Percentiles rank a stretch among this genome's conserved stretches.
Conservation (phyloP, 768 basidiomycete genomes). For the Kwoniella mangroviensis region DNA sequence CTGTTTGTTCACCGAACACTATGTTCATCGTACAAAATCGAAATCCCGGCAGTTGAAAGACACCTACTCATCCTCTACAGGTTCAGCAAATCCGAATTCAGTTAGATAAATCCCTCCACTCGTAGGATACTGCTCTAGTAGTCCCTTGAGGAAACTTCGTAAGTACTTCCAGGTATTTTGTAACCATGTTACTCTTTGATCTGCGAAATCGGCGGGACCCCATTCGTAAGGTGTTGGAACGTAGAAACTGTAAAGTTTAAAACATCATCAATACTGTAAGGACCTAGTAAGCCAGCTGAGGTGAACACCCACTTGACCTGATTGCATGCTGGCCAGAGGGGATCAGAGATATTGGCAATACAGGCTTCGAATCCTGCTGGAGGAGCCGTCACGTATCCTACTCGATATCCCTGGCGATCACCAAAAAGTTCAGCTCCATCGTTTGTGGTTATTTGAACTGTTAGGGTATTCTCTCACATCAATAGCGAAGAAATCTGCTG, state of each 20-base stretch:
- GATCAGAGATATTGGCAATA: constrained; percentile 60
- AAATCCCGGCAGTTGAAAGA: neutral
- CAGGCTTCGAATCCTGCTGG: constrained; percentile 62
- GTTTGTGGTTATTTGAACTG: neutral
- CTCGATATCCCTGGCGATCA: constrained; percentile 22
- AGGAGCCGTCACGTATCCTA: constrained; percentile 58
- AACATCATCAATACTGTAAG: neutral
- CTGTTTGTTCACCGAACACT: neutral
- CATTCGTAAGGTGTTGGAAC: constrained; percentile 19
- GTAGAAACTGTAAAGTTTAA: constrained; percentile 10
- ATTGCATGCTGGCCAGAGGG: constrained; percentile 65
- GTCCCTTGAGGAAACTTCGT: constrained; percentile 27
- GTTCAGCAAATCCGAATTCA: constrained; percentile 65
- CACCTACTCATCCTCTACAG: constrained; percentile 61
- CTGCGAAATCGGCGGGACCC: constrained; percentile 62
- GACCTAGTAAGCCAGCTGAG: neutral
- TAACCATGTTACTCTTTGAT: constrained; percentile 55
- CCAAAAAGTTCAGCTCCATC: neutral
- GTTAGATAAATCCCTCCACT: constrained; percentile 54
- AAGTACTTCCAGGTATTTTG: constrained; percentile 38
- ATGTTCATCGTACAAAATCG: neutral
- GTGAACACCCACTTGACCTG: constrained; percentile 57
- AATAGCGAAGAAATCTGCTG: constrained; percentile 66
- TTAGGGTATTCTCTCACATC: constrained; percentile 51
- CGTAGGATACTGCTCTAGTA: constrained; percentile 56